These are phyloP conservation scores for Erodium chrysanthum DNA, from an alignment of 441 rosid genomes.

Conservation along the genomic window DNA sequence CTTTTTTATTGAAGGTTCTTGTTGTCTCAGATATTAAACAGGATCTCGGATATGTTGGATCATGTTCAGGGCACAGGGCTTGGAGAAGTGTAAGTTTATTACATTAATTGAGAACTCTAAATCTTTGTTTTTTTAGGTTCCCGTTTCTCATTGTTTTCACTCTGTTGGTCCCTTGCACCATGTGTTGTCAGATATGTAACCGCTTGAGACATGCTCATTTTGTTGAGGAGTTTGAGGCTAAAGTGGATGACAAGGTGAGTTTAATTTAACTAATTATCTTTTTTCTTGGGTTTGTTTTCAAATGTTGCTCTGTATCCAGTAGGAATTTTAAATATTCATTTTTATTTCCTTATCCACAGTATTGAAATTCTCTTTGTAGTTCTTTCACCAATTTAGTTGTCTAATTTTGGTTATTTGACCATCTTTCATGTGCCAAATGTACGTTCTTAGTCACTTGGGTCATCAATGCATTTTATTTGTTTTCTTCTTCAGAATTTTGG, in stretches of 20 bases:
- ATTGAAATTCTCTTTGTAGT: neutral
- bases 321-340: neutral
- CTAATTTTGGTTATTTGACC: neutral
- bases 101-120: neutral
- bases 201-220: slow-evolving; percentile 51
- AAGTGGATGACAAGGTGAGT: slow-evolving; percentile 57
- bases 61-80: slow-evolving; percentile 44
- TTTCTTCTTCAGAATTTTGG: neutral
- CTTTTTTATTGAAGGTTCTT: slow-evolving; percentile 44
- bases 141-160: slow-evolving; percentile 11
- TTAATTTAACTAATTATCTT: slow-evolving; percentile 1
- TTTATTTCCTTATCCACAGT: neutral
- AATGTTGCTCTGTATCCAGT: neutral
- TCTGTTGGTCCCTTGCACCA: slow-evolving; percentile 18
- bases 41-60: slow-evolving; percentile 50
- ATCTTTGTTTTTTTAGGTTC: neutral
- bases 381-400: neutral
- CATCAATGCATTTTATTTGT: slow-evolving; percentile 8
- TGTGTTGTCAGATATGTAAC: slow-evolving; percentile 38
- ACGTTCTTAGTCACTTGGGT: neutral
- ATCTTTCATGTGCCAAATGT: slow-evolving; percentile 4
- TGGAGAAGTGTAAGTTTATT: slow-evolving; percentile 56
- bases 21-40: slow-evolving; percentile 64
- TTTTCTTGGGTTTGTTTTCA: neutral
- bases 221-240: slow-evolving; percentile 49